Conservation (phyloP, 192 early-diverging fungal genomes). For the Geranomyces variabilis region DNA sequence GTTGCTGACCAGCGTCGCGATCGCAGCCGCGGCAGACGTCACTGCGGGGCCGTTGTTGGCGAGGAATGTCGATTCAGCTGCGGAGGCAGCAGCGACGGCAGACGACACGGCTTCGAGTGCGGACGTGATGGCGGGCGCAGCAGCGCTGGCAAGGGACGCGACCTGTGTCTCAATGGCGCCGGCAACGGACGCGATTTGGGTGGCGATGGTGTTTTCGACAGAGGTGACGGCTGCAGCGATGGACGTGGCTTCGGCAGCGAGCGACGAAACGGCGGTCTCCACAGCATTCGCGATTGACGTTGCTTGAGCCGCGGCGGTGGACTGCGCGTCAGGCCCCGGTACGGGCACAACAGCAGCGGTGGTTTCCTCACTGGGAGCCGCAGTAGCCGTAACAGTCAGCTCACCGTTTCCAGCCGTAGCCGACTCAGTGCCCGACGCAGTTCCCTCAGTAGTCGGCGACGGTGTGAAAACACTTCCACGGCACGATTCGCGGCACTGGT, state of each 20-base stretch:
- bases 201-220: not conserved
- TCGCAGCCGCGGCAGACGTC: not conserved
- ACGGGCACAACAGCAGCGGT: not conserved
- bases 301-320: not conserved
- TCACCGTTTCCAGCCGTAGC: too few species aligned
- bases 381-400: too few species aligned
- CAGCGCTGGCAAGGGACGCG: not conserved
- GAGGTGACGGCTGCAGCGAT: not conserved
- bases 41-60: not conserved
- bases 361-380: not conserved
- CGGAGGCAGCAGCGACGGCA: not conserved
- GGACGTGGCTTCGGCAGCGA: not conserved
- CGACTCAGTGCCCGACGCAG: not conserved
- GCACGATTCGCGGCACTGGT: constrained; percentile 7
- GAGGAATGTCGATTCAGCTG: not conserved
- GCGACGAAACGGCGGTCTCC: not conserved
- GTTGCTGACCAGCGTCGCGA: not conserved
- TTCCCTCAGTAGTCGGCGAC: not conserved
- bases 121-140: not conserved
- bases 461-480: not conserved
- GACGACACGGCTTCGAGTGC: not conserved
- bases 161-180: not conserved
- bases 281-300: not conserved
- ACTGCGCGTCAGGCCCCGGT: not conserved
- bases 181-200: not conserved